phyloP scores from a whole-genome alignment of 2,329 filamentous ascomycete genomes.

The Passalora sequoiae region DNA sequence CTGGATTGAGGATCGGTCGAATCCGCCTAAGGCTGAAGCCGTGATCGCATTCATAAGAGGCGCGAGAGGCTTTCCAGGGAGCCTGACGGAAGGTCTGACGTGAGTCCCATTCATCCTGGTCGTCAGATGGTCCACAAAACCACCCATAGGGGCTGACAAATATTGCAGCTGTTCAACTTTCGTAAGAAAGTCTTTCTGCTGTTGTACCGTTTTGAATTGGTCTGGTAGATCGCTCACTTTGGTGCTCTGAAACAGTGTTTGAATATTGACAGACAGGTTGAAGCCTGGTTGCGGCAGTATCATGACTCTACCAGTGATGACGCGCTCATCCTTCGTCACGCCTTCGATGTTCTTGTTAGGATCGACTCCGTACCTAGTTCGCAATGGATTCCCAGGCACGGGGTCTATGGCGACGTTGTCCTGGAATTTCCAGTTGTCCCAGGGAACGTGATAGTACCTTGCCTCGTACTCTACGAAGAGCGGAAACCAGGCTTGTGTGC shows the following conservation, averaged over 20 bases:
- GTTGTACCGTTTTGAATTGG: not conserved
- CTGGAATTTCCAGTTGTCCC: constrained; percentile 1
- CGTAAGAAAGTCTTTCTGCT: not conserved
- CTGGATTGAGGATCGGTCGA: not conserved
- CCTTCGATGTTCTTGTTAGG: not conserved
- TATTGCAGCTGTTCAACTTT: not conserved
- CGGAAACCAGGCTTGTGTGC: constrained; percentile 10
- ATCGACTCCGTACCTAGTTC: not conserved
- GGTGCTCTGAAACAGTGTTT: not conserved
- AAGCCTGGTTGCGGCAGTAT: no score
- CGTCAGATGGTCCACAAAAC: constrained; percentile 6
- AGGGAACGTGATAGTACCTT: constrained; percentile 8
- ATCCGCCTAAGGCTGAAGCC: not conserved
- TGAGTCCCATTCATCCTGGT: constrained; percentile 8
- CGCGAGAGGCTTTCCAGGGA: not conserved
- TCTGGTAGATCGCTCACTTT: not conserved
- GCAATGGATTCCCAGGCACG: not conserved
- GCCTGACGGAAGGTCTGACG: constrained; percentile 4
- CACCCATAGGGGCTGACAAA: constrained; percentile 3
- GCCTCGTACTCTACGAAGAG: constrained; percentile 11
- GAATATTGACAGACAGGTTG: not conserved
- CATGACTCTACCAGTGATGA: constrained; percentile 5
- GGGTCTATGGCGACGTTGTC: no score
- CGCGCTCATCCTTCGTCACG: constrained; percentile 1
- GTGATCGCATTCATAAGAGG: not conserved